phyloP scores from a whole-genome alignment of 2,329 filamentous ascomycete species.

The Hymenoscyphus scutula region DNA sequence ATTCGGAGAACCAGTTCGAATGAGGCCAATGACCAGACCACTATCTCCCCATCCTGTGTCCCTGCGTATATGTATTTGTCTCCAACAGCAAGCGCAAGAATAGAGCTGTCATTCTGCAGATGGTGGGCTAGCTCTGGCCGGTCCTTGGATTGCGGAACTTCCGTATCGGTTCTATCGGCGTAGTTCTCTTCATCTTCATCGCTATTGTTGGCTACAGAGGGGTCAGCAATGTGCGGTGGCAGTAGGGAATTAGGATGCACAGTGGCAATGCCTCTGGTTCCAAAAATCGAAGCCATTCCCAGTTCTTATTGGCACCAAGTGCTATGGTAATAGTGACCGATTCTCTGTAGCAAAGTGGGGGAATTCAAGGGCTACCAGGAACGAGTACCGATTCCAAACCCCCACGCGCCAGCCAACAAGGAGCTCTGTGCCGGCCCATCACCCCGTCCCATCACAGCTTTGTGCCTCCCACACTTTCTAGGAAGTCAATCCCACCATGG shows the following conservation, averaged over 20 bases:
- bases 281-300: slow-evolving; percentile 33
- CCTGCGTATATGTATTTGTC: slow-evolving; percentile 84
- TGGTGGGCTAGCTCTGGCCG: slow-evolving; percentile 68
- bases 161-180: slow-evolving; percentile 15
- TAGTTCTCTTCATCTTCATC: slow-evolving; percentile 26
- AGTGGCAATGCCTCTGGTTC: slow-evolving; percentile 13
- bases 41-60: slow-evolving; percentile 88
- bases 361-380: too few species aligned
- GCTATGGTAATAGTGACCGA: background rate
- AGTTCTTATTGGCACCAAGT: slow-evolving; percentile 16
- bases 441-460: background rate
- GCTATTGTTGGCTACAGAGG: slow-evolving; percentile 21
- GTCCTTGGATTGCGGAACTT: slow-evolving; percentile 20
- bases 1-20: slow-evolving; percentile 78
- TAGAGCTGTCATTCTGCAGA: slow-evolving; percentile 73
- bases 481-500: background rate
- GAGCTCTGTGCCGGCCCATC: too few species aligned
- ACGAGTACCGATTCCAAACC: too few species aligned
- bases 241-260: slow-evolving; percentile 12
- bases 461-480: background rate
- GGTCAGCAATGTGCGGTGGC: slow-evolving; percentile 22
- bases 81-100: slow-evolving; percentile 79
- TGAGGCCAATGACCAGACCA: slow-evolving; percentile 85
- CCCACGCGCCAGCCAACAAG: too few species aligned
- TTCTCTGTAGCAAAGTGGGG: too few species aligned